phyloP scores from a whole-genome alignment of 2,329 filamentous ascomycete genomes.

The Sphaerostilbella broomeana region DNA sequence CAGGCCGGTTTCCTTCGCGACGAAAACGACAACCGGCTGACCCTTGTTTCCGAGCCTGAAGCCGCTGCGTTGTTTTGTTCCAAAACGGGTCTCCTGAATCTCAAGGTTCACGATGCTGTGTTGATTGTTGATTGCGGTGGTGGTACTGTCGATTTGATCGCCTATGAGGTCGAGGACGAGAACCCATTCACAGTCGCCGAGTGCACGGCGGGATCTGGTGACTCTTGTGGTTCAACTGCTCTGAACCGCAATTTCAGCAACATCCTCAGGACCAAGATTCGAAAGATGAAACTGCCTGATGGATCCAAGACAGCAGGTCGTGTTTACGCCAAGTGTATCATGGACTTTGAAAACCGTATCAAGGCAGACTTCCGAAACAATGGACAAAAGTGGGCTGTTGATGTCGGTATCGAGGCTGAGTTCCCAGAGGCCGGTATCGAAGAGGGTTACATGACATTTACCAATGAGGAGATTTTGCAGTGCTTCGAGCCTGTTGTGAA shows the following conservation, averaged over 20 bases:
- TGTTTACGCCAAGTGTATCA: constrained; percentile 98
- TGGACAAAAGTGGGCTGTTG: constrained; percentile 97
- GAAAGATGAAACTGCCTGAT: constrained; percentile 98
- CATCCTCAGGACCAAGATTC: constrained; percentile 92
- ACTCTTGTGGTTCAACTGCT: constrained; percentile 96
- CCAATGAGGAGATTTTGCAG: constrained; percentile 96
- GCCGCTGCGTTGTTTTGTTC: constrained; percentile 96
- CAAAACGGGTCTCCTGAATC: constrained; percentile 89
- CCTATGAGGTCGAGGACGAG: constrained; percentile 97
- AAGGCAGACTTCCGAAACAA: constrained; percentile 99
- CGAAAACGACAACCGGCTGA: constrained; percentile 94
- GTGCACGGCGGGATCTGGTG: constrained; percentile 93
- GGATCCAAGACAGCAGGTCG: constrained; percentile 95
- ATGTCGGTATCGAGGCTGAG: constrained; percentile 96
- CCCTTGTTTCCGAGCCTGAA: constrained; percentile 91
- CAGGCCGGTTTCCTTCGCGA: constrained; percentile 95
- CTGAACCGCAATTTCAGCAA: constrained; percentile 98
- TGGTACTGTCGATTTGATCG: constrained; percentile 97
- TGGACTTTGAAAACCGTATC: constrained; percentile 99
- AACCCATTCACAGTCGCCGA: constrained; percentile 94
- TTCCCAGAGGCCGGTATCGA: constrained; percentile 97
- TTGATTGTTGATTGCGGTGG: constrained; percentile 97
- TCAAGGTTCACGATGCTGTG: constrained; percentile 98
- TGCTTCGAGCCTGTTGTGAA: constrained; percentile 99
- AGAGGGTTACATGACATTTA: constrained; percentile 99